Evolutionary conservation across 495 filamentous ascomycete species (phyloP).

Genomic region (Cairneyella variabilis): DNA sequence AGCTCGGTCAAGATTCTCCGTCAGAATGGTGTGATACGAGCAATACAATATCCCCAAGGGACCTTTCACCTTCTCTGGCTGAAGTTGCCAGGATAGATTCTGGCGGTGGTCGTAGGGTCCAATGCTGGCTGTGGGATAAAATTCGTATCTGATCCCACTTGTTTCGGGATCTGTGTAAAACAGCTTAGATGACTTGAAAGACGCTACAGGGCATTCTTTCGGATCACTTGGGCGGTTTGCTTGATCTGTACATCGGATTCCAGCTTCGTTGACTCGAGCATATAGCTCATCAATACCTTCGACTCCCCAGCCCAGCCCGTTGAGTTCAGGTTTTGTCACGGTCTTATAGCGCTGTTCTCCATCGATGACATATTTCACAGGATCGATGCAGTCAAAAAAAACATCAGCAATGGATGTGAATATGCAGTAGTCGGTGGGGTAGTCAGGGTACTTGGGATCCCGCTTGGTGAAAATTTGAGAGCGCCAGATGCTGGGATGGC

Average conservation of each 20-base stretch:
- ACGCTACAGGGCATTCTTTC: neutral
- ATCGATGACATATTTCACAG: conserved; percentile 1
- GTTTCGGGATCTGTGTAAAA: neutral
- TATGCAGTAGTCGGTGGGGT: conserved; percentile 1
- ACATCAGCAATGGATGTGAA: neutral
- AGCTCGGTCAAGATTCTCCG: neutral
- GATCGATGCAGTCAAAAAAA: conserved; percentile 1
- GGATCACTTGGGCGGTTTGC: neutral
- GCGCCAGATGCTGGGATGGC: neutral
- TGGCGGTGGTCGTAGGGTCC: neutral
- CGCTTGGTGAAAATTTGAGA: neutral
- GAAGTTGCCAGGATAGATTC: neutral
- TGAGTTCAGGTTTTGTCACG: neutral
- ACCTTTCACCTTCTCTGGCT: neutral
- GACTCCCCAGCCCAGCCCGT: neutral
- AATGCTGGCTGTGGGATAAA: neutral
- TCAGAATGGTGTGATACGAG: neutral
- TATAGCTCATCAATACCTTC: conserved; percentile 1
- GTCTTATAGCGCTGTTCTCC: neutral
- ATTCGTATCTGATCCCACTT: neutral
- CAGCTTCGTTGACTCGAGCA: neutral
- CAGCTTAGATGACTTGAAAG: neutral
- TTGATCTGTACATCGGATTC: conserved; percentile 1
- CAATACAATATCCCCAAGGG: neutral
- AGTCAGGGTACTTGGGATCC: neutral